phyloP scores from a whole-genome alignment of 352 stramenopile genomes.

The Blastocystis sp. region DNA sequence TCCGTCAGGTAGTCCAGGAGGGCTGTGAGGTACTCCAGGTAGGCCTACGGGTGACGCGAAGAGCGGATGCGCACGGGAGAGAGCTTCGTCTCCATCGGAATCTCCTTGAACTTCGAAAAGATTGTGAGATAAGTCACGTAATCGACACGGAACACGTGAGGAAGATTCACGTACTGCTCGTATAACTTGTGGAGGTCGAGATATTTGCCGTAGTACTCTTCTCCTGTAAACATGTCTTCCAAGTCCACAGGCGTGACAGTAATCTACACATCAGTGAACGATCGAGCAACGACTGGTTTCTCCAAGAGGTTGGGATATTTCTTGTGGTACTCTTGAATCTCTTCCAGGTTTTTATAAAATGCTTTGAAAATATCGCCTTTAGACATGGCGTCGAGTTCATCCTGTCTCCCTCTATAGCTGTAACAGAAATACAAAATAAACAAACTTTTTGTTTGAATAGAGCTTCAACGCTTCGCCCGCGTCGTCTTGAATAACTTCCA shows the following conservation, averaged over 20 bases:
- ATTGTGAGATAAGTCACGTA: conserved; percentile 47
- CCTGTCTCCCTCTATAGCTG: conserved; percentile 70
- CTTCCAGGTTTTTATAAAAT: conserved; percentile 80
- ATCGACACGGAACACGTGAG: conserved; percentile 66
- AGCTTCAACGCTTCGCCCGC: conserved; percentile 74
- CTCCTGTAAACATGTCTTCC: conserved; percentile 72
- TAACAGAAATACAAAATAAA: neutral
- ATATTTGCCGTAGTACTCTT: conserved; percentile 81
- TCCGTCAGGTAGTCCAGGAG: conserved; percentile 76
- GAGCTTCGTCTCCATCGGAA: conserved; percentile 58
- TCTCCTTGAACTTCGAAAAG: conserved; percentile 59
- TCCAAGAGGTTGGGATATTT: conserved; percentile 75
- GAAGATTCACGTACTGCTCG: conserved; percentile 75
- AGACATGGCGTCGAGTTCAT: conserved; percentile 75
- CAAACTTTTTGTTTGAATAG: conserved; percentile 74
- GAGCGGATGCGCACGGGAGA: neutral
- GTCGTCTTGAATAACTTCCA: conserved; percentile 72
- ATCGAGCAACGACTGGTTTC: neutral
- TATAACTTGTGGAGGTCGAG: conserved; percentile 80
- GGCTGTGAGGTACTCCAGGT: conserved; percentile 70
- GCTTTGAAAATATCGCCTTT: conserved; percentile 75
- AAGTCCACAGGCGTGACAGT: neutral
- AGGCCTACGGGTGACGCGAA: neutral
- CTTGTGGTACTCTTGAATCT: conserved; percentile 75
- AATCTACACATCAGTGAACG: neutral